Base-by-base conservation (phyloP, 2,329 filamentous ascomycete genomes). In the Penicillium sp. region DNA sequence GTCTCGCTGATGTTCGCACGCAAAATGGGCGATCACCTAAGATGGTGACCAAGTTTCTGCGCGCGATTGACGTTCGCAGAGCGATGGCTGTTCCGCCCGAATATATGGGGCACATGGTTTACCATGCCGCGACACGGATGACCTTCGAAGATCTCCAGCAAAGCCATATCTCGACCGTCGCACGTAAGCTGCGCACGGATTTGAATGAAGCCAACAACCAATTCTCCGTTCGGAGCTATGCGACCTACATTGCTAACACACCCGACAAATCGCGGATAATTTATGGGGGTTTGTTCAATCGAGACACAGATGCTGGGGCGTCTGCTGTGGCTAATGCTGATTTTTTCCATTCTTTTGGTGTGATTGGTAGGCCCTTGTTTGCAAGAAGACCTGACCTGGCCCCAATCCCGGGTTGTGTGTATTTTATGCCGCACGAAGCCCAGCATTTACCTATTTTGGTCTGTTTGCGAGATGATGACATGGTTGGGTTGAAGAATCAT, bases 71-170 rank as follows among this genome's bases (percentile, higher is more conserved):
- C 46, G 54, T 57, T 14, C 61, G 62, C 1, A 56, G 55, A 10
- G 44, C 55, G 11, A 51, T 65, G 49, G 29, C 32, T 31, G 48
- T 65, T 31, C 27, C 58, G 2, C 48, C 47, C 0, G 49, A 54
- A 4, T 65, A 65, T 44, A 49, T 65, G 45, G 62, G 61, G 31
- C 61, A 65, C 44, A 60, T 64, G 56, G 56, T 63, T 8, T 57
- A 57, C 10, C 54, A 59, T 8, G 38, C 53, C 5, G 52, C 59
- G 1, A 45, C 45, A 9, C 34, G 36, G 3, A 43, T 65, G 13
- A 41, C 49, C 0, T 39, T 51, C 5, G 18, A 13, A 1, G 31
- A 48, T n/a, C 3, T 48, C n/a, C 29, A 18, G 8, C 4, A 47
- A 1, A 7, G 49, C 1, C 48, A 56, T 7, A 54, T 61, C 3